Base-by-base conservation (phyloP, 345 rosid species). In the Pistacia integerrima region DNA sequence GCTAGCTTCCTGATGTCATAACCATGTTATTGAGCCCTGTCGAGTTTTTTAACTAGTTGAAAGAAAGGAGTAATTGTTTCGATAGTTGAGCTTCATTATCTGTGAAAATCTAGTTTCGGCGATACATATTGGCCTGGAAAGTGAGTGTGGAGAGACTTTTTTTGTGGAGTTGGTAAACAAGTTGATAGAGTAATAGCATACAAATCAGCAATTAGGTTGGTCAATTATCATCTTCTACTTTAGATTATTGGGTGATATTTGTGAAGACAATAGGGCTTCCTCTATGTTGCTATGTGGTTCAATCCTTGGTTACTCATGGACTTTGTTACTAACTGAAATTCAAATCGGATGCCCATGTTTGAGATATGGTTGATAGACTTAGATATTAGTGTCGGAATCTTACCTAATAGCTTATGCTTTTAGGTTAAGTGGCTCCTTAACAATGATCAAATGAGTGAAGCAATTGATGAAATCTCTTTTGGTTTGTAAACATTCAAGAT, bases 211-310 rank as follows among this genome's bases (percentile, higher is more conserved):
- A 10, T 35, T 51, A 41, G 20, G 11, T 67, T 1, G 11, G 4
- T 8, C 16, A 20, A 20, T 5, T 4, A 36, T 73, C 44, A 38
- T 68, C 44, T 54, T 49, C 12, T 17, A 48, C 36, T 54, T 55
- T 16, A 28, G 60, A 51, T 36, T 79, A 28, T 14, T 54, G 33
- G 18, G 70, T 78, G 78, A 60, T 36, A 38, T 33, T 68, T 52
- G 59, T 75, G 35, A 70, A 51, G 59, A 17, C 38, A 25, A 52
- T 46, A 18, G 25, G 44, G 55, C 55, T 25, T 74, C 18, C 12
- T 12, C 0, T 13, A 13, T 13, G 38, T 49, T 58, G 59, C 59
- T 48, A 68, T 28, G 57, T 51, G 11, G 20, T 68, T 68, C 28
- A 65, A n/a, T 41, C 16, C 55, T 28, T 60, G 55, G 54, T 61